A percentile compares a stretch with the other conserved stretches of the same genome.
Evolutionary conservation across 345 rosid genomes (phyloP).

Genomic region (rapeseed (Brassica napus)): Da-Ae NC_063452.1:17063501-17064000

Average conservation of each 20-base stretch:
- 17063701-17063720: slow-evolving; percentile 90
- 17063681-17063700: slow-evolving; percentile 96
- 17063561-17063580: slow-evolving; percentile 90
- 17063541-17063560: slow-evolving; percentile 64
- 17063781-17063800: slow-evolving; percentile 38
- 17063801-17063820: slow-evolving; percentile 97
- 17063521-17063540: slow-evolving; percentile 67
- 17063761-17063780: background rate
- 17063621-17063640: slow-evolving; percentile 86
- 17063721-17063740: slow-evolving; percentile 48
- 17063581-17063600: slow-evolving; percentile 91
- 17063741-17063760: slow-evolving; percentile 1
- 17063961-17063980: slow-evolving; percentile 85
- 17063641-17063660: slow-evolving; percentile 96
- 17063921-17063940: slow-evolving; percentile 93
- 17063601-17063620: slow-evolving; percentile 86
- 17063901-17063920: slow-evolving; percentile 96
- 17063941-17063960: slow-evolving; percentile 98
- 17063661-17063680: slow-evolving; percentile 98
- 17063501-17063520: slow-evolving; percentile 72
- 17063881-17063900: slow-evolving; percentile 86
- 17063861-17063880: slow-evolving; percentile 98
- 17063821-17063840: slow-evolving; percentile 95
- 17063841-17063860: slow-evolving; percentile 99
- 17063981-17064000: slow-evolving; percentile 68